phyloP scores from a whole-genome alignment of 805 yeast species.

The Cyberlindnera mrakii region DNA sequence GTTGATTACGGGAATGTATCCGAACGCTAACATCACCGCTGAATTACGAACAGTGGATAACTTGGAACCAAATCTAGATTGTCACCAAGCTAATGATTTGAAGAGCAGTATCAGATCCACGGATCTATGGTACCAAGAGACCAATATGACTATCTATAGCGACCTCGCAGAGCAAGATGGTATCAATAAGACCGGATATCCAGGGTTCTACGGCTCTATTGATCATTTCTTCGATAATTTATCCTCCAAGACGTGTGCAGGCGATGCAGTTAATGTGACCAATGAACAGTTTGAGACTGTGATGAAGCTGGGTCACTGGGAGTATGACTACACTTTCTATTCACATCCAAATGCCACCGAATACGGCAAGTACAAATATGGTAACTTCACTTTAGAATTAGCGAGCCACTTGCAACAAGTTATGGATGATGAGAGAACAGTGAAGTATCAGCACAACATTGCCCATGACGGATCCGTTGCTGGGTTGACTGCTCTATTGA shows the following conservation, averaged over 20 bases:
- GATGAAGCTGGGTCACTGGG: constrained; percentile 38
- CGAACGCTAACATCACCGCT: constrained; percentile 25
- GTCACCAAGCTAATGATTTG: constrained; percentile 27
- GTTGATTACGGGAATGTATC: constrained; percentile 33
- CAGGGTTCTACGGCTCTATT: constrained; percentile 26
- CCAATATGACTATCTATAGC: constrained; percentile 23
- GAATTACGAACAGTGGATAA: constrained; percentile 31
- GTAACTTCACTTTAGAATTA: constrained; percentile 34
- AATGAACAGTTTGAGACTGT: constrained; percentile 31
- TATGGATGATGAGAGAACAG: constrained; percentile 22
- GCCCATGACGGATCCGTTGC: constrained; percentile 38
- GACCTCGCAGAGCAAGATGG: constrained; percentile 22
- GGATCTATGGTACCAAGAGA: constrained; percentile 31
- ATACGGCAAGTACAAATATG: constrained; percentile 28
- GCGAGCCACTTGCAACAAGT: constrained; percentile 25
- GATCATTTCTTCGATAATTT: constrained; percentile 39
- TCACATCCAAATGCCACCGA: constrained; percentile 28
- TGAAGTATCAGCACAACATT: constrained; percentile 34
- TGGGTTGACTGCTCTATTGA: constrained; percentile 30
- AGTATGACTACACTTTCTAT: constrained; percentile 35
- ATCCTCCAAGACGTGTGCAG: constrained; percentile 34
- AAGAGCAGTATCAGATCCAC: constrained; percentile 23
- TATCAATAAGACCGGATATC: constrained; percentile 13
- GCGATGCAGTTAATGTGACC: constrained; percentile 28
- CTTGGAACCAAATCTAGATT: constrained; percentile 30